Evolutionary conservation across 2,329 filamentous ascomycete species (phyloP), one percentile per base, ranked within the genome.

Genomic region (Xylaria multiplex): DNA sequence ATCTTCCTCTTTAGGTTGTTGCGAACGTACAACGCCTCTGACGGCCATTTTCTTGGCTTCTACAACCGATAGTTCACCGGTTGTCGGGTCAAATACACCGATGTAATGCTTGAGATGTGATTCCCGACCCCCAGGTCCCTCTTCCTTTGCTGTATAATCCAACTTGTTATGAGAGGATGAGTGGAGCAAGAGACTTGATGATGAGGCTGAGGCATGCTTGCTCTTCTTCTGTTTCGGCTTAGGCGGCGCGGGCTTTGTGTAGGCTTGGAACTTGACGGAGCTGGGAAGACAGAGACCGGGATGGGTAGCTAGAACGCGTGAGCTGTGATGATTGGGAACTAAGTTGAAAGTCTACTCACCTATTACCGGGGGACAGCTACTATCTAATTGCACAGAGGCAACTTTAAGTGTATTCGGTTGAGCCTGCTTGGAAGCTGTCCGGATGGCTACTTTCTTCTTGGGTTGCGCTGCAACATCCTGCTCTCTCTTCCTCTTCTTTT

Each of bases 11-110:
- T 82, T 71, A 19, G 83, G 81, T 70, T 86, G 82, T 70, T 88
- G 86, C 42, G 85, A 79, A 62, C 87, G 83, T 37, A 89, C 87
- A 32, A 81, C 77, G 13, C 85, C 86, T 46, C 87, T 81, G 22
- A 91, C 80, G 32, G 85, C 81, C 84, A 91, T 87, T 79, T 86
- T 90, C 76, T 87, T 88, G 16, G 87, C 87, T 73, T 89, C 84
- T 19, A 90, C 81, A 40, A 91, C 81, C 70, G 90, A 81, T 49
- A 91, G 76, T 69, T 86, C 81, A 22, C 86, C 86, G 0, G 85
- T 88, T 40, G 81, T 78, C 0, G 87, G 86, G 70, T 91, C 88
- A 67, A 86, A 90, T 5, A 91, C 79, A 16, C 88, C 89, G 32
- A 91, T 78, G 73, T 88, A 91, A 76, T 91, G 88, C 60, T 87